Evolutionary conservation across 495 filamentous ascomycete species (phyloP).

Genomic region (Trichoderma reesei): DNA sequence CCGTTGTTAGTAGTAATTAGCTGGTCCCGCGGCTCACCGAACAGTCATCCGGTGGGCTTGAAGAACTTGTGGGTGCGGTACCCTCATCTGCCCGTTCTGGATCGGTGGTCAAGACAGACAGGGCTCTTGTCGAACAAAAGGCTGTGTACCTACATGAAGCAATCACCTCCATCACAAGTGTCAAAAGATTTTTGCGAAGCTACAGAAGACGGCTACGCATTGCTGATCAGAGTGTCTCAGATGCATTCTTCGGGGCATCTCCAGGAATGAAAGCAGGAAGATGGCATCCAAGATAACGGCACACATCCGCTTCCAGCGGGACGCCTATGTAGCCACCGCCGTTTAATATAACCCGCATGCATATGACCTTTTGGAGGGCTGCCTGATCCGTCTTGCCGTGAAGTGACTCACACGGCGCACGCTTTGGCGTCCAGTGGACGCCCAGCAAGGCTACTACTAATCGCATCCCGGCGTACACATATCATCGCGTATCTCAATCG

Average conservation of each 20-base stretch:
- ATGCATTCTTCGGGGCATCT: background rate
- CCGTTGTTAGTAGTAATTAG: no score
- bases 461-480: background rate
- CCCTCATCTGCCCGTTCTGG: background rate
- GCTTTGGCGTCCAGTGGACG: background rate
- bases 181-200: background rate
- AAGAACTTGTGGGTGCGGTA: background rate
- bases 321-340: background rate
- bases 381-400: background rate
- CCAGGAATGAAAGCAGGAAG: no score
- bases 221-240: background rate
- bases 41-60: background rate
- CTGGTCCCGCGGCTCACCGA: background rate
- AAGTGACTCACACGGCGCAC: background rate
- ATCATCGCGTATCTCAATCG: background rate
- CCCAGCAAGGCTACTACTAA: background rate
- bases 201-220: background rate
- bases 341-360: background rate
- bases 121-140: background rate
- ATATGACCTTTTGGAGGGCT: background rate
- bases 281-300: background rate
- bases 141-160: background rate
- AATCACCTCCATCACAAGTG: background rate
- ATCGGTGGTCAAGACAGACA: background rate
- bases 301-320: background rate